Evolutionary conservation across 106 monocot species (phyloP), one percentile per base, ranked within the genome.

Genomic region (Acanthochlamys bracteata): DNA sequence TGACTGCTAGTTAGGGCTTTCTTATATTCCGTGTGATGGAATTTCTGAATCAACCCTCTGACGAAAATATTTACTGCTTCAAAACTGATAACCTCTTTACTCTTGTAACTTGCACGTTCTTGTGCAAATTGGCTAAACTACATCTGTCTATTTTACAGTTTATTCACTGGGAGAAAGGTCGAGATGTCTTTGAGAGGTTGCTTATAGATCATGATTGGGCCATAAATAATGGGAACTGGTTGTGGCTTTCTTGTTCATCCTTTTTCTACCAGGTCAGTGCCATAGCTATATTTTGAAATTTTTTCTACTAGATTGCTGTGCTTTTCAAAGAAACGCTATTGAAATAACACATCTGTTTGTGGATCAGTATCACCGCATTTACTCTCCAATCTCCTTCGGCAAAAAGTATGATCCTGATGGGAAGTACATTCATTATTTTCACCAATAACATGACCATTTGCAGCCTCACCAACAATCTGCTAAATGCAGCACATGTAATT

Each of bases 141-240:
- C n/a, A n/a, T n/a, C n/a, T n/a, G n/a, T 59, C 9, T 62, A 13
- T 20, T 15, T 40, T 79, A 61, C 53, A 93, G 93, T 93, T 93
- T 73, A 71, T 93, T 68, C 88, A 88, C 42, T 89, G 93, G 93
- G 93, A 88, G 64, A 88, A 89, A 42, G 88, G 93, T 7, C 82
- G 86, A 70, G 86, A 86, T 66, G 79, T 83, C 60, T 86, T 86
- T 67, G 82, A 86, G 60, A 73, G 86, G 69, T 71, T 83, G 24
- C 52, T 86, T 20, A 79, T 86, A 57, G 86, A 86, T 70, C 80
- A 75, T 65, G 86, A 86, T 69, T 86, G 86, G 82, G 82, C 86
- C 49, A 76, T 86, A 71, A 86, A 86, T 59, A 86, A 83, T 69
- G 86, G 82, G 46, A 86, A 86, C 40, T 86, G 82, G 86, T 70